phyloP scores from a whole-genome alignment of 306 rosid genomes.

The Castanospermum australe region DNA sequence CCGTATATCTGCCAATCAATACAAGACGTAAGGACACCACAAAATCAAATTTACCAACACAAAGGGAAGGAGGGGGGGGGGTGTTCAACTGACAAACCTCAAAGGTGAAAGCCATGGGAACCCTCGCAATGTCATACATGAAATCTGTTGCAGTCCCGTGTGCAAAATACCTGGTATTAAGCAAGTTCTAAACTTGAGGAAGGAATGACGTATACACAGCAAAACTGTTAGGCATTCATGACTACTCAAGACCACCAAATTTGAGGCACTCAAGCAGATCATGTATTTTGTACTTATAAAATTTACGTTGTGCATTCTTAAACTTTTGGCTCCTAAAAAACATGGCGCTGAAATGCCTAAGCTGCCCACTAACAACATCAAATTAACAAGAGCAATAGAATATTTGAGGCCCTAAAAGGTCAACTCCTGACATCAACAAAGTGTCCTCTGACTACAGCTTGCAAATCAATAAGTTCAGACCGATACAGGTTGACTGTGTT shows the following conservation, averaged over 20 bases:
- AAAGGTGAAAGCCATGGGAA: constrained; percentile 95
- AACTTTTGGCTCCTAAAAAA: background rate
- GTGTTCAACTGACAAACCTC: constrained; percentile 67
- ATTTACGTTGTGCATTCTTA: background rate
- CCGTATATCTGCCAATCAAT: constrained; percentile 77
- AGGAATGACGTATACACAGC: background rate
- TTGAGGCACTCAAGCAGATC: constrained; percentile 21
- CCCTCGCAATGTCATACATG: constrained; percentile 80
- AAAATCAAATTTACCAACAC: constrained; percentile 10
- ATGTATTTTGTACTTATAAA: background rate
- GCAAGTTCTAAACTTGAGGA: constrained; percentile 17
- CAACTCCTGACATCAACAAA: constrained; percentile 13
- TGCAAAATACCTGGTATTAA: constrained; percentile 76
- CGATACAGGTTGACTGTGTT: background rate
- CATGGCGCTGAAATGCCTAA: background rate
- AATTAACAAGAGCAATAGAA: background rate
- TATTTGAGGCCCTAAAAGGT: background rate
- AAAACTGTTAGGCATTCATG: background rate
- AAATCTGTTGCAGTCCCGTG: constrained; percentile 98
- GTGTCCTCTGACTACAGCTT: background rate
- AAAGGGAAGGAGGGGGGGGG: constrained; percentile 18
- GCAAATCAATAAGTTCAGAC: constrained; percentile 13
- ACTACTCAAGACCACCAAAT: background rate
- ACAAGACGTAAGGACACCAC: constrained; percentile 11
- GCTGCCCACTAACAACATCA: constrained; percentile 9